A percentile compares a stretch with the other conserved stretches of the same genome.
Evolutionary conservation across 805 yeast species (phyloP).

Genomic region (Candida golubevii): DNA sequence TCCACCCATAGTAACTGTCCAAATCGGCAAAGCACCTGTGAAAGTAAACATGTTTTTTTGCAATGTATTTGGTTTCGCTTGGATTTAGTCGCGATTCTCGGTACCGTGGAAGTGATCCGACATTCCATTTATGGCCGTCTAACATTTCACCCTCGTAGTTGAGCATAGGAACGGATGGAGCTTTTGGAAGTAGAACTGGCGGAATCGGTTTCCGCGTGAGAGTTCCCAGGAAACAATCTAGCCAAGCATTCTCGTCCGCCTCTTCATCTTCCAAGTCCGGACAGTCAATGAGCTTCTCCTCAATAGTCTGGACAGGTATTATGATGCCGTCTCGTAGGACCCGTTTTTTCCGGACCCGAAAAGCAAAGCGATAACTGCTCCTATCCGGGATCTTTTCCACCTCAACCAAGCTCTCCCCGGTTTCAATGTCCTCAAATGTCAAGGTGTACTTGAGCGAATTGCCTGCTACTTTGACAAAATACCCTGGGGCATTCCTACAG

Average conservation of each 20-base stretch:
- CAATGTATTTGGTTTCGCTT: conserved; percentile 25
- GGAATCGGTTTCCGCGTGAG: conserved; percentile 8
- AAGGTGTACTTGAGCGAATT: conserved; percentile 3
- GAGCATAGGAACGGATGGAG: conserved; percentile 7
- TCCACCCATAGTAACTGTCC: conserved; percentile 4
- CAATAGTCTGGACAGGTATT: not conserved
- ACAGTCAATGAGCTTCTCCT: not conserved
- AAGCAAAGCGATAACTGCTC: conserved; percentile 4
- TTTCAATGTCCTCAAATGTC: conserved; percentile 15
- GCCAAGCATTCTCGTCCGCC: not conserved
- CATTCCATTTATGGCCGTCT: conserved; percentile 17
- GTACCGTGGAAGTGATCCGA: conserved; percentile 45
- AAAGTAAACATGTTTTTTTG: conserved; percentile 35
- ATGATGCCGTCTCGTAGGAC: conserved; percentile 4
- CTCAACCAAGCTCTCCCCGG: conserved; percentile 12
- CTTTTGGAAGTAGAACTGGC: conserved; percentile 4
- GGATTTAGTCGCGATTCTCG: conserved; percentile 15
- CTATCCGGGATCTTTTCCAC: conserved; percentile 4
- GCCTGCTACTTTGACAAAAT: conserved; percentile 35
- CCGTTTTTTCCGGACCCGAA: conserved; percentile 3
- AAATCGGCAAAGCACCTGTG: conserved; percentile 26
- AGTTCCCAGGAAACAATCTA: not conserved
- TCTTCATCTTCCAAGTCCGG: not conserved
- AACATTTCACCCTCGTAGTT: conserved; percentile 6
- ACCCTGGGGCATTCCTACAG: conserved; percentile 61